These are phyloP conservation scores for Chalciporus piperatus DNA, from an alignment of 768 basidiomycete species.

Conservation along the genomic window DNA sequence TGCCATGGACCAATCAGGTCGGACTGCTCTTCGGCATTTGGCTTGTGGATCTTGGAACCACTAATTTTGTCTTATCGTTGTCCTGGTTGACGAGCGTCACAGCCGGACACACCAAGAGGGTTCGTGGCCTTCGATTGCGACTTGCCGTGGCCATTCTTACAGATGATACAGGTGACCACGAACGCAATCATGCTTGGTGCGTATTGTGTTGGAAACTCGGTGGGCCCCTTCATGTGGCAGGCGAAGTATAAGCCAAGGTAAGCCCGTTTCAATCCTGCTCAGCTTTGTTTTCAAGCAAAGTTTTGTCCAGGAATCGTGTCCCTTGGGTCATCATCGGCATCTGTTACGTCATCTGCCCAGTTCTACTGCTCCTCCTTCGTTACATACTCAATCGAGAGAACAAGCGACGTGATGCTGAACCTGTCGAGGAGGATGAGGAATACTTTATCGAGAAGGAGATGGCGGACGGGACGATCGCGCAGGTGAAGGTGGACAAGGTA, in stretches of 20 bases:
- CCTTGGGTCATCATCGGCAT: constrained; percentile 78
- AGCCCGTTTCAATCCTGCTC: neutral
- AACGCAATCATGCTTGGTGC: constrained; percentile 75
- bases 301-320: constrained; percentile 52
- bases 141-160: neutral
- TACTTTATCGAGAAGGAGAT: constrained; percentile 54
- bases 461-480: constrained; percentile 50
- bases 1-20: constrained; percentile 64
- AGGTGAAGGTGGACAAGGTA: constrained; percentile 67
- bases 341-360: constrained; percentile 55
- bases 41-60: constrained; percentile 44
- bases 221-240: constrained; percentile 80
- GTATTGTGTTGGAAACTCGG: constrained; percentile 65
- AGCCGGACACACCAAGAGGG: constrained; percentile 69
- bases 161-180: constrained; percentile 21
- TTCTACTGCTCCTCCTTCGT: constrained; percentile 49
- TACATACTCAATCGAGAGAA: constrained; percentile 58
- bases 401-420: constrained; percentile 57
- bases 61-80: constrained; percentile 59
- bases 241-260: constrained; percentile 63
- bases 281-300: neutral
- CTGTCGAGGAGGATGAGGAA: constrained; percentile 55
- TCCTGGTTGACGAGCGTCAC: constrained; percentile 67
- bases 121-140: constrained; percentile 38
- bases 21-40: constrained; percentile 54